phyloP scores from a whole-genome alignment of 306 rosid species.

The Chamaecrista fasciculata region DNA sequence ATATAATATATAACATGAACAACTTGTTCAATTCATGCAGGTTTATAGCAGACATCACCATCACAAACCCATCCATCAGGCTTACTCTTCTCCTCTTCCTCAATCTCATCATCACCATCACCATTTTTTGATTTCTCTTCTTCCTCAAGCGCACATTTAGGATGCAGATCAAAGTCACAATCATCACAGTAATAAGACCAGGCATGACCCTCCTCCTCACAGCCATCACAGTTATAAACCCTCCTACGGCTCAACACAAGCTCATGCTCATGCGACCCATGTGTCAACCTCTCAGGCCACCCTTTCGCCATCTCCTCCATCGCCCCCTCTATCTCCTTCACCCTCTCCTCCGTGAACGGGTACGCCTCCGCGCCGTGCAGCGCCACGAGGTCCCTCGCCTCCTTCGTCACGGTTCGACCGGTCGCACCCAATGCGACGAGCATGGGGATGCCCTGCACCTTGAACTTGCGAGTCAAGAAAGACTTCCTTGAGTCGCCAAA shows the following conservation, averaged over 20 bases:
- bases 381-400: constrained; percentile 45
- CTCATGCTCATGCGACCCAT: constrained; percentile 52
- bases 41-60: constrained; percentile 52
- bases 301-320: constrained; percentile 50
- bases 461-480: constrained; percentile 52
- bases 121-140: constrained; percentile 33
- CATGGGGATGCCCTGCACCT: constrained; percentile 60
- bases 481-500: constrained; percentile 68
- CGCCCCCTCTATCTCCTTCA: constrained; percentile 46
- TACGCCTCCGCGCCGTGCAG: constrained; percentile 63
- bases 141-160: constrained; percentile 50
- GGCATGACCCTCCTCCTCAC: constrained; percentile 35
- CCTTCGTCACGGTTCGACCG: constrained; percentile 62
- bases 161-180: constrained; percentile 72
- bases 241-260: constrained; percentile 41
- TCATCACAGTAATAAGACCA: constrained; percentile 65
- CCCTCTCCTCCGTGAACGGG: constrained; percentile 62
- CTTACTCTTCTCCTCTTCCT: constrained; percentile 27
- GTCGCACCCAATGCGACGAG: constrained; percentile 59
- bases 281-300: constrained; percentile 65
- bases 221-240: constrained; percentile 41
- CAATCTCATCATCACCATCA: too few species aligned
- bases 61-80: constrained; percentile 57
- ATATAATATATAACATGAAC: too few species aligned
- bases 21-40: too few species aligned